Evolutionary conservation across 441 rosid genomes (phyloP).

Genomic region (Gossypium davidsonii): DNA sequence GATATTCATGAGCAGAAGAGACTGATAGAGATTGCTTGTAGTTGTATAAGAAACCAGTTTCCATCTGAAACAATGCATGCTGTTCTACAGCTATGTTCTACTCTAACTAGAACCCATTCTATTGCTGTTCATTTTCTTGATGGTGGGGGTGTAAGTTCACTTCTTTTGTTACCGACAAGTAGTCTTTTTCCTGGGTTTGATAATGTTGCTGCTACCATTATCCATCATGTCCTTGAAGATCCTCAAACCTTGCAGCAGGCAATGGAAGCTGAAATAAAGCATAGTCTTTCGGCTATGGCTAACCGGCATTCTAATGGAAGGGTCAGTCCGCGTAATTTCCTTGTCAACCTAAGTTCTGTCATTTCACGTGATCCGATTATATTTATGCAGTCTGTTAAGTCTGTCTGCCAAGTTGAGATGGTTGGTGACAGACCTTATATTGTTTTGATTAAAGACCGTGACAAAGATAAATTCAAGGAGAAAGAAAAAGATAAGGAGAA

Average conservation of each 20-base stretch:
- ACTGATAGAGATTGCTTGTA: conserved; percentile 85
- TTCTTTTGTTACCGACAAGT: conserved; percentile 77
- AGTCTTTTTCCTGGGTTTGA: conserved; percentile 96
- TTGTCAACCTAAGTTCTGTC: conserved; percentile 64
- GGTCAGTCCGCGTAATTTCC: conserved; percentile 81
- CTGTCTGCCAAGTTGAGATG: conserved; percentile 95
- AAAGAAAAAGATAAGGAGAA: conserved; percentile 77
- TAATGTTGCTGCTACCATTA: conserved; percentile 76
- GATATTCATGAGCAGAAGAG: conserved; percentile 66
- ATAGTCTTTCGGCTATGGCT: conserved; percentile 72
- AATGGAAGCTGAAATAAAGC: conserved; percentile 97
- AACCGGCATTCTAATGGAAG: conserved; percentile 82
- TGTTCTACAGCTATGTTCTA: conserved; percentile 80
- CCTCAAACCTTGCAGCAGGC: conserved; percentile 98
- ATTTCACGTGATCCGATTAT: conserved; percentile 76
- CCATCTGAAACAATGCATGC: conserved; percentile 96
- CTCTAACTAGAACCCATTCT: conserved; percentile 77
- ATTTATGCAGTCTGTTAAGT: conserved; percentile 77
- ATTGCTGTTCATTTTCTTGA: conserved; percentile 85
- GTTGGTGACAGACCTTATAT: conserved; percentile 90
- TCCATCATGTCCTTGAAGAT: conserved; percentile 95
- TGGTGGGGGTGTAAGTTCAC: conserved; percentile 68
- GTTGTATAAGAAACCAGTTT: conserved; percentile 66
- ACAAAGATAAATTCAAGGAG: conserved; percentile 71
- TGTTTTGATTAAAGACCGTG: conserved; percentile 84